Base-by-base conservation (phyloP, 352 stramenopile genomes). In the Phytopythium ostracodes region DNA sequence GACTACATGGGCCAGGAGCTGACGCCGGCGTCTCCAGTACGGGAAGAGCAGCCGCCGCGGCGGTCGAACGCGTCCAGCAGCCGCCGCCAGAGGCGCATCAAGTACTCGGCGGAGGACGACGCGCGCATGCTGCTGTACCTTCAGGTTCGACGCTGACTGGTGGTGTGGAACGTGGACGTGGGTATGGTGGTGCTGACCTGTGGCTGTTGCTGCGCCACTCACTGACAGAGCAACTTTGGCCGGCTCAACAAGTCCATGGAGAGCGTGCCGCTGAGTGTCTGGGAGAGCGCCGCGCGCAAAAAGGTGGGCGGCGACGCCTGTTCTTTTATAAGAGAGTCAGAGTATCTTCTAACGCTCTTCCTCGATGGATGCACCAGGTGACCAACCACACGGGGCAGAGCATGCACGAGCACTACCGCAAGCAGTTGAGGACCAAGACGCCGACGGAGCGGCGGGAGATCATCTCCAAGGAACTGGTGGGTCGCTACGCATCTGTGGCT, bases 351-450 rank as follows among this genome's bases (percentile, higher is more conserved):
- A 35, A 55, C 9, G 49, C 49, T 35, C 46, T 24, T 18, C 27
- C 38, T 35, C 9, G 2, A 22, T 24, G 27, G 27, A 25, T 0
- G n/a, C n/a, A n/a, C n/a, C 42, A 74, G 49, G 62, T 89, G n/a
- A 80, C 72, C 11, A 14, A 40, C 0, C 81, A 81, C 43, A 68
- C 73, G 1, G 56, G 57, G 0, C 55, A 66, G 20, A 89, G 81
- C 33, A 88, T 91, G 81, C 69, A 78, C 54, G 68, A 87, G 38
- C 79, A 70, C 43, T 88, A 78, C 53, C 62, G 72, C 22, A 87
- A 84, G 58, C 44, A 77, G 4, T 49, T 89, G 47, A 53, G 65
- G 54, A 58, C 40, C 53, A 74, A 78, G 54, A 88, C 75, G 1
- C 58, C 56, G 12, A 58, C 52, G 2, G 68, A 89, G 50, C 77